Evolutionary conservation across 2,329 filamentous ascomycete genomes (phyloP), one percentile per base, ranked within the genome.

Genomic region (Phialophora expanda): DNA sequence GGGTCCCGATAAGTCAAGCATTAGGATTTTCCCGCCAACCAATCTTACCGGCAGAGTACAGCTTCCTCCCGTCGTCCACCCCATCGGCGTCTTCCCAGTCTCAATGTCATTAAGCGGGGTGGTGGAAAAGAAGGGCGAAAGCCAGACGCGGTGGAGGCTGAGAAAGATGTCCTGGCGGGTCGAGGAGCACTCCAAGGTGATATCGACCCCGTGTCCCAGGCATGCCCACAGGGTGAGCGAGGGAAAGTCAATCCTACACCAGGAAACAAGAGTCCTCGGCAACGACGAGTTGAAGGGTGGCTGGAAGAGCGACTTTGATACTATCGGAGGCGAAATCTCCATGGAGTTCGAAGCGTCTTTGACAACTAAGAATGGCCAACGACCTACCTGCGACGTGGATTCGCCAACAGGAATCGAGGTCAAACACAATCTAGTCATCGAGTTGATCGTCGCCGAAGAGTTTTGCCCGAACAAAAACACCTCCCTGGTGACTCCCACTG

Each of bases 11-110:
- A 94, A 96, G 79, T 89, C 93, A 79, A 96, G 91, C 17, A 89
- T 97, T 69, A 92, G 94, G 74, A 91, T 98, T 75, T 99, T 99
- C 80, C 95, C 94, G 56, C 94, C 95, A 0, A 99, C 95, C 71
- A 95, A 96, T 79, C 89, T 99, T 74, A 93, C 92, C 71, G 91
- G 92, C 65, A 89, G 89, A 74, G 90, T 95, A 69, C 89, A 92
- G 73, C 89, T 96, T 69, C 90, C 90, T 55, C 87, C 91, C 44
- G 87, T 96, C 70, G 89, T 97, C 69, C 90, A 97, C 79, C 93
- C 94, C 4, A 91, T 93, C 66, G 91, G 92, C 73, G 88, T 87
- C 73, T 94, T 96, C 80, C 90, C 84, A 11, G 85, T 97, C 57
- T 85, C 87, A 54, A 88, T 97, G 80, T 89, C 89, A 60, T 86